These are phyloP conservation scores for Fraxinus excelsior DNA, from an alignment of 257 asterid genomes.

Conservation along the genomic window DNA sequence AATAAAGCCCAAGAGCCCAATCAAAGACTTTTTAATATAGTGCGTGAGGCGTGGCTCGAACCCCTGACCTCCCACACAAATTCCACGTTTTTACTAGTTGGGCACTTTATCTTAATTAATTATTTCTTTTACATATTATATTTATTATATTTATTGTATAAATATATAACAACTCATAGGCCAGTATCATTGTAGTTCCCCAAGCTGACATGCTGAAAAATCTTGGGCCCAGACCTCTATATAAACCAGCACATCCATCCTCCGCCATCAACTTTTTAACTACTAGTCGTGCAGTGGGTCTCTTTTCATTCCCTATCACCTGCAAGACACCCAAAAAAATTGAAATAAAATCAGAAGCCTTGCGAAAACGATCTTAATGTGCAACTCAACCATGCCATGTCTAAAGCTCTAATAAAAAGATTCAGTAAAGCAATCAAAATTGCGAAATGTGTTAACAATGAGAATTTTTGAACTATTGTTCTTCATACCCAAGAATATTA, in stretches of 20 bases:
- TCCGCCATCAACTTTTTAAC: slow-evolving; percentile 73
- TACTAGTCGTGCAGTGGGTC: slow-evolving; percentile 74
- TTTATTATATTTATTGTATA: no score
- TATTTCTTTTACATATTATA: no score
- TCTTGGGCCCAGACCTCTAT: slow-evolving; percentile 96
- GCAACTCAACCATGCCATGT: background rate
- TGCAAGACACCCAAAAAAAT: slow-evolving; percentile 33
- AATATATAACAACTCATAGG: no score
- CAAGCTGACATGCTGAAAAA: slow-evolving; percentile 98
- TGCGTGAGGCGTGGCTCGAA: no score
- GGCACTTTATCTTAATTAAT: no score
- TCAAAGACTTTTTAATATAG: no score
- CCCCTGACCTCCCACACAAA: no score
- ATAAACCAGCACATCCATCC: slow-evolving; percentile 93
- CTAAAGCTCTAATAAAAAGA: background rate
- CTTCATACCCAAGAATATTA: background rate
- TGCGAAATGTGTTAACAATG: background rate
- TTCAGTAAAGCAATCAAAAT: background rate
- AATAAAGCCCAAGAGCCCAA: no score
- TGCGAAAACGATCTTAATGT: background rate
- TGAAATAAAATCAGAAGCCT: slow-evolving; percentile 4
- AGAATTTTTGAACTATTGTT: background rate
- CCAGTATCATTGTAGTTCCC: slow-evolving; percentile 99
- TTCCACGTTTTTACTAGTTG: no score
- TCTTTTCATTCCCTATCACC: slow-evolving; percentile 79